Conservation (phyloP, 2,329 filamentous ascomycete genomes). For the Colletotrichum sp. region DNA sequence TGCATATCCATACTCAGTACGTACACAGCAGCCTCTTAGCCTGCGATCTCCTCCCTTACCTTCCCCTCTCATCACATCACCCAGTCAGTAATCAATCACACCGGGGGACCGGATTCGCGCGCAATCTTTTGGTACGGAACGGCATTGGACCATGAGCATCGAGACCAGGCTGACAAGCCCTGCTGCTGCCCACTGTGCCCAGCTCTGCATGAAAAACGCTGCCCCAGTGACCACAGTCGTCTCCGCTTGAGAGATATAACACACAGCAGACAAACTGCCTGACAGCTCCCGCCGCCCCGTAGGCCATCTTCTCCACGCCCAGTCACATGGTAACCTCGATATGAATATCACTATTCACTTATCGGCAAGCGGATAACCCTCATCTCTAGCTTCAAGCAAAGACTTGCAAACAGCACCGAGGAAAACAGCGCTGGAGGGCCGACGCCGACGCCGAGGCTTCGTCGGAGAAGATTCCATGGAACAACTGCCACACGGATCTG, state of each 20-base stretch:
- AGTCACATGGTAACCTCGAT: conserved; percentile 4
- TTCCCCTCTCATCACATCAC: not conserved
- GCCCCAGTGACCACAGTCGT: not conserved
- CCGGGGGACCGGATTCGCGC: not conserved
- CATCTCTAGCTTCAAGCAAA: not conserved
- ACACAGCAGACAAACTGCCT: not conserved
- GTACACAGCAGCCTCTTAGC: not conserved
- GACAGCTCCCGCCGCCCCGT: not conserved
- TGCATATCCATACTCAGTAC: no score
- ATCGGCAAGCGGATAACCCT: not conserved
- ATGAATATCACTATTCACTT: not conserved
- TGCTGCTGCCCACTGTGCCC: not conserved
- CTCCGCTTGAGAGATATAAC: not conserved
- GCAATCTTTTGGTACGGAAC: not conserved
- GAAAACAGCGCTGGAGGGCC: not conserved
- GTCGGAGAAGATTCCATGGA: not conserved
- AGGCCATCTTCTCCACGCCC: not conserved
- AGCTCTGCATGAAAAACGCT: not conserved
- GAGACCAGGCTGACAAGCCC: not conserved
- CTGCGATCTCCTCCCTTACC: not conserved
- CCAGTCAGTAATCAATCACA: not conserved
- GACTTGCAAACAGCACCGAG: not conserved
- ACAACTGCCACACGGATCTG: not conserved
- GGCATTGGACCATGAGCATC: not conserved
- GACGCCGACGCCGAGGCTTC: not conserved